Evolutionary conservation across 257 asterid genomes (phyloP).

Genomic region (Solanum etuberosum): DNA sequence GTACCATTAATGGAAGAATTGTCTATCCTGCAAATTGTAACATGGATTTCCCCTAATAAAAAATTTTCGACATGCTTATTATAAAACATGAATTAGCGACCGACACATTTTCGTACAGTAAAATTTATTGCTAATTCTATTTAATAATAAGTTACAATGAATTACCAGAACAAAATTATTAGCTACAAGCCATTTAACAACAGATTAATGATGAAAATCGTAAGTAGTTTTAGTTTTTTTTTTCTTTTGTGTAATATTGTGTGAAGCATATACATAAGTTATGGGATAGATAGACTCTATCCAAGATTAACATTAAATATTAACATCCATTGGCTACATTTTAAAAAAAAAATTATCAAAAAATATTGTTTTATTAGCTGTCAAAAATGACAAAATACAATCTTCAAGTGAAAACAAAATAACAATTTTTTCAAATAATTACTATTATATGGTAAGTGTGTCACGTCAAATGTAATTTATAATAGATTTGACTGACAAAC

Average conservation of each 20-base stretch:
- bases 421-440: not conserved
- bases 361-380: not conserved
- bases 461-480: not conserved
- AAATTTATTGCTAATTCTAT: not conserved
- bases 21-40: not conserved
- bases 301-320: not conserved
- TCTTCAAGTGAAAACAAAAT: not conserved
- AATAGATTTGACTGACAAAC: not conserved
- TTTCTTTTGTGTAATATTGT: not conserved
- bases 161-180: not conserved
- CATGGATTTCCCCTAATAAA: not conserved
- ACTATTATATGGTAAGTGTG: not conserved
- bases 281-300: not conserved
- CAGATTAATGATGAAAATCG: not conserved
- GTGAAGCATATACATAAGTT: not conserved
- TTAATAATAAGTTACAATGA: not conserved
- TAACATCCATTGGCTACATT: not conserved
- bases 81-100: not conserved
- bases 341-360: not conserved
- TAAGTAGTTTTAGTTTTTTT: not conserved
- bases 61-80: not conserved
- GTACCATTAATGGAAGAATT: not conserved
- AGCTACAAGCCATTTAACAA: not conserved
- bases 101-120: not conserved
- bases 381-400: not conserved